These are phyloP conservation scores for Tolypocladium album DNA, from an alignment of 2,329 filamentous ascomycete species.

Conservation along the genomic window DNA sequence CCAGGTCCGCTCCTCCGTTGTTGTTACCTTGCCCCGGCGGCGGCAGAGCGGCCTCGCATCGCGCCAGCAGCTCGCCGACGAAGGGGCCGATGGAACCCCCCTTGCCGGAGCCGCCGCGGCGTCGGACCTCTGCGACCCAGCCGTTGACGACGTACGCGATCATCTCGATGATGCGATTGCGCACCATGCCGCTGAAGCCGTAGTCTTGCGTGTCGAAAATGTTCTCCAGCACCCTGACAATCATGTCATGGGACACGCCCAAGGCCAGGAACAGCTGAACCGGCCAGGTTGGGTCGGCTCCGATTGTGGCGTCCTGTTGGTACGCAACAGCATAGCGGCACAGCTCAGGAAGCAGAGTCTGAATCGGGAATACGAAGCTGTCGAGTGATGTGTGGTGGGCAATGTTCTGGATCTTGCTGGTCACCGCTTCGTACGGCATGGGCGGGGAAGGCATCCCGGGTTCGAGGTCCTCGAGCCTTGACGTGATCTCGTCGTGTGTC, in stretches of 20 bases:
- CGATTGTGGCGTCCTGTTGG: conserved; percentile 46
- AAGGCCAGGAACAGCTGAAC: conserved; percentile 44
- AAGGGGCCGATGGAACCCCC: conserved; percentile 28
- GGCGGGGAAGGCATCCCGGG: conserved; percentile 26
- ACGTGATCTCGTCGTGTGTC: conserved; percentile 48
- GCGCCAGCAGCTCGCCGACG: conserved; percentile 37
- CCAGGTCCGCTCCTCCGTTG: conserved; percentile 32
- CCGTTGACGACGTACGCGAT: conserved; percentile 37
- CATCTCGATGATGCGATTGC: conserved; percentile 43
- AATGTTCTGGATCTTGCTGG: conserved; percentile 52
- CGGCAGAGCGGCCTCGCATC: conserved; percentile 36
- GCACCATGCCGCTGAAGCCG: conserved; percentile 41
- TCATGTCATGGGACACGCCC: conserved; percentile 45
- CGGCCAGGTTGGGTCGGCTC: conserved; percentile 47
- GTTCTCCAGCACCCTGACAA: conserved; percentile 43
- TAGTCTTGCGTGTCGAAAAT: conserved; percentile 49
- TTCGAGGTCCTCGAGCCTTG: conserved; percentile 31
- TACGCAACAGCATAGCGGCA: conserved; percentile 51
- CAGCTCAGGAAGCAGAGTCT: conserved; percentile 48
- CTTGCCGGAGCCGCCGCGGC: conserved; percentile 30
- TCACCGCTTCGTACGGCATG: conserved; percentile 60
- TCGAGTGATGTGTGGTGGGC: conserved; percentile 54
- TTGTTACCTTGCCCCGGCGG: conserved; percentile 28
- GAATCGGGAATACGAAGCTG: conserved; percentile 56
- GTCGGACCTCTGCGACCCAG: conserved; percentile 39